Conservation (phyloP, 768 basidiomycete genomes). For the Lactarius indigo region DNA sequence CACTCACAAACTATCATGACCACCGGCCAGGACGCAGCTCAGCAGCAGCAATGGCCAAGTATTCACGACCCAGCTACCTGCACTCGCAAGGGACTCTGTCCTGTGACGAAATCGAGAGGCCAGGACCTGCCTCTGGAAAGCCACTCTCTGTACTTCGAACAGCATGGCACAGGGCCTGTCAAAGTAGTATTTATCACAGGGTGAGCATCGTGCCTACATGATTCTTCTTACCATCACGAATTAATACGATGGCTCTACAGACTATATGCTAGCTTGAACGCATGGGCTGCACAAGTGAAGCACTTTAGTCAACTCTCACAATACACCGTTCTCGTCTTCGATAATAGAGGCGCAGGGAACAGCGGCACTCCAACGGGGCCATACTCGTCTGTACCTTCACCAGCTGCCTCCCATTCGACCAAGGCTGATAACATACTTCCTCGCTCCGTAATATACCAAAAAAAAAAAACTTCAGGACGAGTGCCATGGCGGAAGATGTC, state of each 20-base stretch:
- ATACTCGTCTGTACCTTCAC: constrained; percentile 53
- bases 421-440: background rate
- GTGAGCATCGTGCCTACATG: constrained; percentile 28
- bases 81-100: constrained; percentile 70
- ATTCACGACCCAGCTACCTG: constrained; percentile 61
- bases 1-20: background rate
- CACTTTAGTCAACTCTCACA: constrained; percentile 52
- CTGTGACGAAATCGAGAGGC: constrained; percentile 51
- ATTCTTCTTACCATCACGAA: too few species aligned
- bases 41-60: constrained; percentile 34
- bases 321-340: constrained; percentile 69
- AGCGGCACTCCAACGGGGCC: constrained; percentile 69
- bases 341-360: constrained; percentile 82
- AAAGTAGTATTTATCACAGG: constrained; percentile 82
- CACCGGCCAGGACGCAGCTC: background rate
- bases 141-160: constrained; percentile 77
- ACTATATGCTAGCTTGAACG: constrained; percentile 59
- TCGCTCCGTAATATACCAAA: background rate
- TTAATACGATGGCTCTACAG: constrained; percentile 32
- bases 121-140: constrained; percentile 49
- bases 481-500: constrained; percentile 74
- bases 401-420: constrained; percentile 11
- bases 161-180: constrained; percentile 57
- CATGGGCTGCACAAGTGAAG: constrained; percentile 62
- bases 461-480: constrained; percentile 60